phyloP scores from a whole-genome alignment of 805 yeast species.

The Metschnikowia shivogae region DNA sequence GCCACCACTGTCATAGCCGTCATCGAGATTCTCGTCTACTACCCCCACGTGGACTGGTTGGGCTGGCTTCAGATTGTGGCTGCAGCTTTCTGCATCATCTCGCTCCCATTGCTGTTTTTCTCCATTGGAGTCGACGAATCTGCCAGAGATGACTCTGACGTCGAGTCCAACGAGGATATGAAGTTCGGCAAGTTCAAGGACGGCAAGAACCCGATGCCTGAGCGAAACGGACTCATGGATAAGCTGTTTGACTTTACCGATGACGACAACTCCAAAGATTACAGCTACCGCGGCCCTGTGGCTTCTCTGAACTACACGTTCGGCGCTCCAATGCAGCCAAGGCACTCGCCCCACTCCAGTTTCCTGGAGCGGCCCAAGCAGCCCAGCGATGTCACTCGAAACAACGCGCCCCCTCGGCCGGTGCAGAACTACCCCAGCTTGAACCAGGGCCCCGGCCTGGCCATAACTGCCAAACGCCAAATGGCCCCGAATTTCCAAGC shows the following conservation, averaged over 20 bases:
- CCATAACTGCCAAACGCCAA: constrained; percentile 27
- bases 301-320: constrained; percentile 1
- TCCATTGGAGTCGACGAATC: constrained; percentile 26
- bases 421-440: neutral
- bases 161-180: constrained; percentile 17
- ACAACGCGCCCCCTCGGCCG: constrained; percentile 1
- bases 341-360: constrained; percentile 18
- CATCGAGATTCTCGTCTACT: constrained; percentile 52
- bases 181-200: constrained; percentile 12
- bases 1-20: constrained; percentile 53
- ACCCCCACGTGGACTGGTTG: constrained; percentile 67
- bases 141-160: constrained; percentile 15
- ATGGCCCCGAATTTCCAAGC: constrained; percentile 32
- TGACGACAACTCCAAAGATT: constrained; percentile 9
- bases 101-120: constrained; percentile 46
- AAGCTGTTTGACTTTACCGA: constrained; percentile 4
- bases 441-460: constrained; percentile 24
- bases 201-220: neutral
- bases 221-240: neutral
- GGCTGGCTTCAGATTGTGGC: constrained; percentile 69
- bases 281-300: constrained; percentile 11
- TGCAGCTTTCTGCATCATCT: constrained; percentile 51
- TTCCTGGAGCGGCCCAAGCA: constrained; percentile 30
- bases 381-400: constrained; percentile 30
- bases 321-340: neutral